Base-by-base conservation (phyloP, 163 green algal species). In the Prototheca cutis region DNA sequence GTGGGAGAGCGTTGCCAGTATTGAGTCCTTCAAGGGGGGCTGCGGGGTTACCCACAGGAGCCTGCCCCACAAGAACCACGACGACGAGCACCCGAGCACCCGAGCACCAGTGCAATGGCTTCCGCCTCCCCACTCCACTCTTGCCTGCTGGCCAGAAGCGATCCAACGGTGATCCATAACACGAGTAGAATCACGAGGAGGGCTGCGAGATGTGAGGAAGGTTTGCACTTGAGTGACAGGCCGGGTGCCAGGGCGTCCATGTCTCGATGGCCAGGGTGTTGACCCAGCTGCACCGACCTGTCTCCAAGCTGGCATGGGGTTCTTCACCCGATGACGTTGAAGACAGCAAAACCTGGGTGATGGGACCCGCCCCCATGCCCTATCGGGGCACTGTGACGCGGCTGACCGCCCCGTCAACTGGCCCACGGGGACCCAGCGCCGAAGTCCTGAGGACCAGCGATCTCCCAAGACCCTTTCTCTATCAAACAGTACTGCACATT, bases 401-500 rank as follows among this genome's bases (percentile, higher is more conserved):
- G n/a, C n/a, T n/a, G 36, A 45, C 36, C 36, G 36, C 36, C 36
- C 36, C 13, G 13, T 15, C 36, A 45, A 45, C 17, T 45, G 36
- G 36, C 36, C 84, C 85, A 32, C 91, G 71, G 13, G 76, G 79
- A 60, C 91, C 90, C 61, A 65, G 83, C 42, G 84, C 86, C 8
- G 87, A 86, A 49, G 93, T 84, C 42, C 85, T 75, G 51, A 95
- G 76, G 10, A 75, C 63, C 49, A n/a, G n/a, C n/a, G n/a, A n/a
- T n/a, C n/a, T n/a, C n/a, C n/a, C n/a, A n/a, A n/a, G n/a, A n/a
- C n/a, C n/a, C n/a, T n/a, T n/a, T n/a, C n/a, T n/a, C n/a, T n/a
- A n/a, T n/a, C n/a, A n/a, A n/a, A n/a, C n/a, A n/a, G n/a, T n/a
- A n/a, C n/a, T n/a, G n/a, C n/a, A n/a, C n/a, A n/a, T n/a, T n/a